Evolutionary conservation across 768 basidiomycete genomes (phyloP).

Genomic region (Macrolepiota fuliginosa): DNA sequence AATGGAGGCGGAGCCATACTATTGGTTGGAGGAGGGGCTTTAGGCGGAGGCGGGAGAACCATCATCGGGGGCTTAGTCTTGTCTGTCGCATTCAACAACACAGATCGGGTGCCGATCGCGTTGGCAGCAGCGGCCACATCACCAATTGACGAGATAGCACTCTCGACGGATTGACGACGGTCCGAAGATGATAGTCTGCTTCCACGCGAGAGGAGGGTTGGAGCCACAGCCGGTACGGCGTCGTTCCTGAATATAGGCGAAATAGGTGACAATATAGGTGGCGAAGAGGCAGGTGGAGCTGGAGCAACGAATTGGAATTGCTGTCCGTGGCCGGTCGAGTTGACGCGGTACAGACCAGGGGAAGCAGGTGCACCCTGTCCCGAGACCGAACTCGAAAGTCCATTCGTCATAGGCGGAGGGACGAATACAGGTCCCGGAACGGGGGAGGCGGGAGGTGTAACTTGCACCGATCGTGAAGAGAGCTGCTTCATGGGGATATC

Average conservation of each 20-base stretch:
- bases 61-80: slow-evolving; percentile 85
- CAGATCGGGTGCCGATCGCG: slow-evolving; percentile 38
- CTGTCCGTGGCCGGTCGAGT: slow-evolving; percentile 37
- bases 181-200: slow-evolving; percentile 48
- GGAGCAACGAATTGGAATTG: slow-evolving; percentile 68
- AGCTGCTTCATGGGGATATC: background rate
- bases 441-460: slow-evolving; percentile 26
- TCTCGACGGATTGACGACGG: slow-evolving; percentile 71
- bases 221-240: slow-evolving; percentile 34
- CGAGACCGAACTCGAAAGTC: slow-evolving; percentile 17
- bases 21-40: slow-evolving; percentile 65
- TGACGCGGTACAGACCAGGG: slow-evolving; percentile 55
- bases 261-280: slow-evolving; percentile 22
- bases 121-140: slow-evolving; percentile 30
- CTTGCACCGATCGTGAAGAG: slow-evolving; percentile 7
- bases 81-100: slow-evolving; percentile 47
- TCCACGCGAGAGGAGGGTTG: slow-evolving; percentile 35
- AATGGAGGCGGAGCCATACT: slow-evolving; percentile 76
- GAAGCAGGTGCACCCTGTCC: slow-evolving; percentile 24
- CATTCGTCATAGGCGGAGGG: slow-evolving; percentile 19
- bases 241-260: slow-evolving; percentile 29
- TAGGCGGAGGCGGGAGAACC: slow-evolving; percentile 78
- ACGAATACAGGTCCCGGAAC: slow-evolving; percentile 28
- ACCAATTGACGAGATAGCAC: slow-evolving; percentile 52
- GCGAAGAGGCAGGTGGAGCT: slow-evolving; percentile 35